Percentiles rank a stretch among this genome's conserved stretches.
These are phyloP conservation scores for Flaveria sonorensis DNA, from an alignment of 129 eudicot species.

Conservation along the genomic window DNA sequence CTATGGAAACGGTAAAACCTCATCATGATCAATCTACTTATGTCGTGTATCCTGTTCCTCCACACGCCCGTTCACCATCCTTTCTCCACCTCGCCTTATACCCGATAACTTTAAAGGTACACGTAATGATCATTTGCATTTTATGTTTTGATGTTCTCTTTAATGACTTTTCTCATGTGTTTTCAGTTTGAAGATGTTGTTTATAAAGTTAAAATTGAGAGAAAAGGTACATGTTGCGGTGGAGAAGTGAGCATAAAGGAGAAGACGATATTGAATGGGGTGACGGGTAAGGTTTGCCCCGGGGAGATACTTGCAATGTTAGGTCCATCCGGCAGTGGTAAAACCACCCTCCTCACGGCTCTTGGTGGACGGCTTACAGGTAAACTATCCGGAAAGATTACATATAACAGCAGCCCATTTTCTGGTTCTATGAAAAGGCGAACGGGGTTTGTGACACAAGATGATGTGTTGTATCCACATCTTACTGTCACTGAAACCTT, in stretches of 20 bases:
- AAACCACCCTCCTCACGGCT: conserved; percentile 92
- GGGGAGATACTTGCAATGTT: conserved; percentile 96
- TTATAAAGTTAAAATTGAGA: conserved; percentile 58
- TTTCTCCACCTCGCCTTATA: conserved; percentile 50
- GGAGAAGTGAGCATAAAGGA: conserved; percentile 54
- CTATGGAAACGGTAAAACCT: conserved; percentile 48
- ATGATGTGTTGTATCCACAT: conserved; percentile 89
- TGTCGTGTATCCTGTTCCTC: conserved; percentile 46
- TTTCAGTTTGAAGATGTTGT: conserved; percentile 87
- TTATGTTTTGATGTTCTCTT: not conserved
- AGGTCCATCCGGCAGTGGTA: conserved; percentile 99
- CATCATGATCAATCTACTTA: conserved; percentile 41
- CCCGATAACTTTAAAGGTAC: conserved; percentile 81
- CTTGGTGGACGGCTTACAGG: conserved; percentile 87
- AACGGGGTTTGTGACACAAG: conserved; percentile 96
- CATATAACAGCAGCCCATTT: conserved; percentile 76
- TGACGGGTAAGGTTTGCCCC: conserved; percentile 77
- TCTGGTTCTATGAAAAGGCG: conserved; percentile 79
- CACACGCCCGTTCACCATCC: conserved; percentile 45
- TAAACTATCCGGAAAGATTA: conserved; percentile 77
- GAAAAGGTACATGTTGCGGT: conserved; percentile 54
- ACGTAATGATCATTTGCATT: not conserved
- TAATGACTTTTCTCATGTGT: conserved; percentile 5
- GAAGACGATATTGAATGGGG: conserved; percentile 78
- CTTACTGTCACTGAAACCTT: conserved; percentile 92